Percentiles rank a stretch among this genome's conserved stretches.
Conservation (phyloP, 331 rosid species). For the Acacia concinna region DNA sequence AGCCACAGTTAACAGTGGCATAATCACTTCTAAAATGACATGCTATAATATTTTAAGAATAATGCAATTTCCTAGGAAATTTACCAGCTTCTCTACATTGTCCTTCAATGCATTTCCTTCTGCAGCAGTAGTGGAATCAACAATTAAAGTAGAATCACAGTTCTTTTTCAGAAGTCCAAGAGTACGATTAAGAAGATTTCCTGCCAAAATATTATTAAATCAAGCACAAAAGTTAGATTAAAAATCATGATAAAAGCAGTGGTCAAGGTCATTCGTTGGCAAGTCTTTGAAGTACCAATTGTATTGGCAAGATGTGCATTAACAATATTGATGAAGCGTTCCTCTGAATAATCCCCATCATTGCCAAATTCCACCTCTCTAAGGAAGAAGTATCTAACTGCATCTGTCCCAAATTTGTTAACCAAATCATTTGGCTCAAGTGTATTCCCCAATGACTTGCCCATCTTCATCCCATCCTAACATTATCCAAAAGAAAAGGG, state of each 20-base stretch:
- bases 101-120: conserved; percentile 74
- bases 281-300: conserved; percentile 53
- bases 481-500: conserved; percentile 55
- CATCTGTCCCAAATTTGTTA: conserved; percentile 78
- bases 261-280: background rate
- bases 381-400: conserved; percentile 92
- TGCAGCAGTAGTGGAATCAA: conserved; percentile 72
- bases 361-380: conserved; percentile 90
- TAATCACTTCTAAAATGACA: conserved; percentile 7
- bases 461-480: conserved; percentile 99
- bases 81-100: conserved; percentile 74
- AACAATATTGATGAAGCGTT: conserved; percentile 83
- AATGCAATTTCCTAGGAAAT: conserved; percentile 22
- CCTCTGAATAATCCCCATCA: conserved; percentile 96
- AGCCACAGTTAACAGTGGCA: background rate
- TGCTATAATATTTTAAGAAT: background rate
- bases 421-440: conserved; percentile 94
- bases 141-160: conserved; percentile 76
- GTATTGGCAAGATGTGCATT: conserved; percentile 98
- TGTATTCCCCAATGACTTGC: conserved; percentile 91
- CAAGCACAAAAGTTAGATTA: conserved; percentile 13
- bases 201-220: conserved; percentile 43
- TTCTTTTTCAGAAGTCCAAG: conserved; percentile 89
- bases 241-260: background rate
- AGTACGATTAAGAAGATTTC: conserved; percentile 96